Percentiles rank a stretch among this genome's conserved stretches.
Conservation (phyloP, 306 rosid genomes). For the Gleditsia sinensis region DNA sequence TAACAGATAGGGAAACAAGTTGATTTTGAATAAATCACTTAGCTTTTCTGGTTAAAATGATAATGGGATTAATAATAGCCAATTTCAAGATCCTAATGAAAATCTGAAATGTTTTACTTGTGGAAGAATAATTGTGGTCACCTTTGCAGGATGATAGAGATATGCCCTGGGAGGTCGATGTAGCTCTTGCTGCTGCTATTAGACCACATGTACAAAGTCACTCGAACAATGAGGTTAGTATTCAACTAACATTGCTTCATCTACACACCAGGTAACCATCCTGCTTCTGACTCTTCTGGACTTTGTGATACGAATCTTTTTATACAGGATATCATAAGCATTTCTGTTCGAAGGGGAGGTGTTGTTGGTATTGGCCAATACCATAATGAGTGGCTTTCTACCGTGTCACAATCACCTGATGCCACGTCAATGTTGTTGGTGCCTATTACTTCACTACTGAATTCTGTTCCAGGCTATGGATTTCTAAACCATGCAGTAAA, state of each 20-base stretch:
- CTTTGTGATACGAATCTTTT: background rate
- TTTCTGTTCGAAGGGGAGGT: slow-evolving; percentile 60
- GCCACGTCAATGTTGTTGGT: slow-evolving; percentile 61
- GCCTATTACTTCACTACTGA: slow-evolving; percentile 62
- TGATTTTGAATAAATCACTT: background rate
- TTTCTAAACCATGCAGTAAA: slow-evolving; percentile 62
- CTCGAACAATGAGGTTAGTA: slow-evolving; percentile 54
- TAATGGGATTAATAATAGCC: background rate
- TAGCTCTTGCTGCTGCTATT: slow-evolving; percentile 36
- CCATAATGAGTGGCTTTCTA: slow-evolving; percentile 66
- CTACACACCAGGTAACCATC: background rate
- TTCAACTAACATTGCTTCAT: slow-evolving; percentile 7
- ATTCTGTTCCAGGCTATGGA: slow-evolving; percentile 52
- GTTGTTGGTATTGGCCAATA: slow-evolving; percentile 43
- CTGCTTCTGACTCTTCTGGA: background rate
- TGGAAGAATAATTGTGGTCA: background rate
- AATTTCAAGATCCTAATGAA: background rate
- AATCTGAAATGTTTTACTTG: background rate
- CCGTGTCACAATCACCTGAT: slow-evolving; percentile 58
- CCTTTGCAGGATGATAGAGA: slow-evolving; percentile 40
- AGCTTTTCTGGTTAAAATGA: background rate
- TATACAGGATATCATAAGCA: slow-evolving; percentile 46
- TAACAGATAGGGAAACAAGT: background rate
- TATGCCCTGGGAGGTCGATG: slow-evolving; percentile 34
- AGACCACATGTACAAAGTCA: slow-evolving; percentile 35